Percentiles rank a stretch among this genome's conserved stretches.
Conservation (phyloP, 2,329 filamentous ascomycete species). For the Helminthosporium solani region DNA sequence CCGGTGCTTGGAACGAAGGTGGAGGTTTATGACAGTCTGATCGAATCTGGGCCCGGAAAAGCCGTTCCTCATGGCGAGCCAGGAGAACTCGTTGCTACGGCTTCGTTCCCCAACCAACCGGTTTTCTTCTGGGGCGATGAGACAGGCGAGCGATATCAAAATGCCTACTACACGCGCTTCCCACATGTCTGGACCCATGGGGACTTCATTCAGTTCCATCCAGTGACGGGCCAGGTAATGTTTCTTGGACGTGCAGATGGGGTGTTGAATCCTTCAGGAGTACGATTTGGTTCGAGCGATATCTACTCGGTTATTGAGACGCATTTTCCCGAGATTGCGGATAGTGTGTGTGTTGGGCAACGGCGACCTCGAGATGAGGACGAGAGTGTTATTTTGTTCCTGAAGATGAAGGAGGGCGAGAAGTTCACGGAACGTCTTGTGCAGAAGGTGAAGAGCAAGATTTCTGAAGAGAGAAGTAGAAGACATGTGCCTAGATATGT, state of each 20-base stretch:
- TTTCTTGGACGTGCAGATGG: constrained; percentile 74
- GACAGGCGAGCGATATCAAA: constrained; percentile 46
- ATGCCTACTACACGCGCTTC: constrained; percentile 50
- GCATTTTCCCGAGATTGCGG: constrained; percentile 64
- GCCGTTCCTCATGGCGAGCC: constrained; percentile 64
- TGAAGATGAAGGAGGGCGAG: constrained; percentile 60
- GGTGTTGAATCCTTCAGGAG: constrained; percentile 75
- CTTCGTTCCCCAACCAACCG: constrained; percentile 74
- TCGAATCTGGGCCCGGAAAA: constrained; percentile 48
- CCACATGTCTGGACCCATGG: constrained; percentile 76
- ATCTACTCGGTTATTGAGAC: constrained; percentile 74
- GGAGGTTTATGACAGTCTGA: constrained; percentile 60
- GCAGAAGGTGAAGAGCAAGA: constrained; percentile 61
- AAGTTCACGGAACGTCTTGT: constrained; percentile 59
- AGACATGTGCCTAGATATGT: constrained; percentile 76
- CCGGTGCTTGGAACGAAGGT: constrained; percentile 56
- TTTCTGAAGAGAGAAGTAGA: constrained; percentile 66
- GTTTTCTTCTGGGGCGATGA: constrained; percentile 50
- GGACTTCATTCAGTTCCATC: constrained; percentile 74
- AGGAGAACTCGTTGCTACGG: constrained; percentile 72
- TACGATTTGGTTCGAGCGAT: constrained; percentile 77
- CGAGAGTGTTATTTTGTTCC: constrained; percentile 61
- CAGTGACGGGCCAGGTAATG: constrained; percentile 62
- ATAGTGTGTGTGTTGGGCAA: constrained; percentile 80
- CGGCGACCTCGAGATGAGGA: constrained; percentile 61